Conservation (phyloP, 495 filamentous ascomycete species). For the Evansstolkia leycettana region DNA sequence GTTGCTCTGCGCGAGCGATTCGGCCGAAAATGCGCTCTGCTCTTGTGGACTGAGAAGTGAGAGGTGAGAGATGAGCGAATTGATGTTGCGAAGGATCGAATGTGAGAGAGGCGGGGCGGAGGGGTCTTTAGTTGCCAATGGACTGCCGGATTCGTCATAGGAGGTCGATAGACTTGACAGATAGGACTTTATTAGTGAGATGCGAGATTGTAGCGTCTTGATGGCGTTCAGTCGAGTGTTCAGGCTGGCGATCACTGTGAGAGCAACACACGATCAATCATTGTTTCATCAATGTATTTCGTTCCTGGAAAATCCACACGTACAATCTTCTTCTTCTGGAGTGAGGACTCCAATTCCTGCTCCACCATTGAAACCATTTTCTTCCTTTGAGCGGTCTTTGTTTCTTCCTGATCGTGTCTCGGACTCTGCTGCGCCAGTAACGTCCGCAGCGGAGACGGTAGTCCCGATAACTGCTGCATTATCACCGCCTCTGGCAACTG, state of each 20-base stretch:
- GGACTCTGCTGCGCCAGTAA: slow-evolving; percentile 1
- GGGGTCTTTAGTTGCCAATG: slow-evolving; percentile 7
- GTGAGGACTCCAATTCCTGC: slow-evolving; percentile 39
- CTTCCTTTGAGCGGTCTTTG: slow-evolving; percentile 26
- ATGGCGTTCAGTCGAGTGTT: slow-evolving; percentile 85
- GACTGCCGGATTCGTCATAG: slow-evolving; percentile 14
- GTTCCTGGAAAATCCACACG: slow-evolving; percentile 6
- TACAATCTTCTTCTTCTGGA: slow-evolving; percentile 67
- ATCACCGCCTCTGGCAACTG: slow-evolving; percentile 69
- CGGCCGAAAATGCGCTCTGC: slow-evolving; percentile 47
- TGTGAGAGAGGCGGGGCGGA: slow-evolving; percentile 20
- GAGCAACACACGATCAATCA: slow-evolving; percentile 1
- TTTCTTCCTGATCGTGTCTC: slow-evolving; percentile 13
- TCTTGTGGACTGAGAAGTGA: slow-evolving; percentile 37
- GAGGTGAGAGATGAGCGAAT: slow-evolving; percentile 40
- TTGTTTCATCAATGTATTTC: too few relatives aligned
- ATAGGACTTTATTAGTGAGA: slow-evolving; percentile 72
- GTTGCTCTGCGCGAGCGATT: slow-evolving; percentile 55
- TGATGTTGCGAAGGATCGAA: slow-evolving; percentile 44
- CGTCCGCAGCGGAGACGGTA: slow-evolving; percentile 5
- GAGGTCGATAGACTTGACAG: slow-evolving; percentile 58
- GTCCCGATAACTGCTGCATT: slow-evolving; percentile 55
- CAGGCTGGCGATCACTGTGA: slow-evolving; percentile 51
- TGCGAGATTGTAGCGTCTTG: slow-evolving; percentile 76
- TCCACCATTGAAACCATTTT: slow-evolving; percentile 5